Conservation (phyloP, 2,329 filamentous ascomycete species). For the Calonectria multiphialidica region DNA sequence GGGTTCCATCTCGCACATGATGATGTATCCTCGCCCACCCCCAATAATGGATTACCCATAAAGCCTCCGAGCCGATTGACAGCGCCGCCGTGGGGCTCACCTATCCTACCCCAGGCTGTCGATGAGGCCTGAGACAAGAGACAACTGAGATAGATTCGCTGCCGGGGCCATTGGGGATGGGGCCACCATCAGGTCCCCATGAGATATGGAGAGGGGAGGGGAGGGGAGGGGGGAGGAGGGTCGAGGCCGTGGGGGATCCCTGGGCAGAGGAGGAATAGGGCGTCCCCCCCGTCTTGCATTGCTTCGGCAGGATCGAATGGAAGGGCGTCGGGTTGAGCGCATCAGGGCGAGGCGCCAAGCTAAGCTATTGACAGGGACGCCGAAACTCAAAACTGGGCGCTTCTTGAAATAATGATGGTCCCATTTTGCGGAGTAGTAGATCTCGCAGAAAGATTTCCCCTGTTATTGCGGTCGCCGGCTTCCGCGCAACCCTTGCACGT, state of each 20-base stretch:
- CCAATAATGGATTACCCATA: neutral
- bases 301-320: neutral
- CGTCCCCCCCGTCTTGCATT: neutral
- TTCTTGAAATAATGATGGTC: conserved; percentile 1
- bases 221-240: neutral
- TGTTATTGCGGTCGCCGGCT: neutral
- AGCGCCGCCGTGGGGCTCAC: conserved; percentile 28
- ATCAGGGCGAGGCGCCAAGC: conserved; percentile 12
- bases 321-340: conserved; percentile 19
- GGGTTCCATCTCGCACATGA: conserved; percentile 1
- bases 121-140: conserved; percentile 29
- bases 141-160: conserved; percentile 16
- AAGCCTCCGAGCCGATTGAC: conserved; percentile 24
- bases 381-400: conserved; percentile 20
- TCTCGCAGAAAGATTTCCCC: neutral
- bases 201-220: too few relatives aligned
- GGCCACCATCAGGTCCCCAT: neutral
- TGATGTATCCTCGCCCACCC: neutral
- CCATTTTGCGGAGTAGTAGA: conserved; percentile 10
- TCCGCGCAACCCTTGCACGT: neutral
- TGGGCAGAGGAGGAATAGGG: neutral
- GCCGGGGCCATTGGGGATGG: neutral
- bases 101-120: conserved; percentile 8
- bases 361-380: conserved; percentile 6
- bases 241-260: neutral